These are phyloP conservation scores for Metarhizium guizhouense DNA, from an alignment of 2,329 filamentous ascomycete species.

Conservation along the genomic window DNA sequence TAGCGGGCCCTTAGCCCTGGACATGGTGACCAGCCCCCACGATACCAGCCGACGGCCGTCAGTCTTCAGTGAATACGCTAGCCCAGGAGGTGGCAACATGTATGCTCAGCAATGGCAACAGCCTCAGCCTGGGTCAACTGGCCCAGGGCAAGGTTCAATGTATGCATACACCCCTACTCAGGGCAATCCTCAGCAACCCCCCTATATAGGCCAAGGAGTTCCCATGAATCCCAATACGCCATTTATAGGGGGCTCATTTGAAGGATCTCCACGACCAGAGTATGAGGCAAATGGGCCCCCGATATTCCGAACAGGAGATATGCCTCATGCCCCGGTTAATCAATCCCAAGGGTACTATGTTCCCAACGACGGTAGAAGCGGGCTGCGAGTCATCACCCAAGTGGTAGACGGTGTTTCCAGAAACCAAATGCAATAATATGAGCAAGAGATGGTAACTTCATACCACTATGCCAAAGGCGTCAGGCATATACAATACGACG, in stretches of 20 bases:
- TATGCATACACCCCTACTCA: slow-evolving; percentile 38
- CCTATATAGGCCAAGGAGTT: slow-evolving; percentile 23
- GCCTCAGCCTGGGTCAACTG: slow-evolving; percentile 25
- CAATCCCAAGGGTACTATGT: slow-evolving; percentile 24
- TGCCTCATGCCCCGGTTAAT: slow-evolving; percentile 20
- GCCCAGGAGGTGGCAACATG: slow-evolving; percentile 27
- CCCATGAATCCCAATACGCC: slow-evolving; percentile 22
- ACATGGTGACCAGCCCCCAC: slow-evolving; percentile 36
- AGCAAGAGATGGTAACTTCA: not conserved
- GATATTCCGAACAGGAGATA: slow-evolving; percentile 24
- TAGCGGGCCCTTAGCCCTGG: slow-evolving; percentile 29
- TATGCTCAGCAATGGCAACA: slow-evolving; percentile 38
- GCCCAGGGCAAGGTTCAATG: slow-evolving; percentile 31
- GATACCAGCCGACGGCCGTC: slow-evolving; percentile 37
- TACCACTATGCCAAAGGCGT: not conserved
- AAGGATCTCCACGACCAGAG: slow-evolving; percentile 21
- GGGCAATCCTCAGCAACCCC: slow-evolving; percentile 17
- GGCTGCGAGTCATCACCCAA: slow-evolving; percentile 18
- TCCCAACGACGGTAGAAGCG: slow-evolving; percentile 22
- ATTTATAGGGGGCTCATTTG: slow-evolving; percentile 26
- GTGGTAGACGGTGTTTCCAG: slow-evolving; percentile 21
- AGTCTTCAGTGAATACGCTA: slow-evolving; percentile 36
- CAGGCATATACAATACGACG: too few relatives aligned
- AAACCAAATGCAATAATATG: slow-evolving; percentile 16
- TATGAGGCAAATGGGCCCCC: slow-evolving; percentile 22